These are phyloP conservation scores for Glycine tomentella DNA, from an alignment of 306 rosid species.

Conservation along the genomic window DNA sequence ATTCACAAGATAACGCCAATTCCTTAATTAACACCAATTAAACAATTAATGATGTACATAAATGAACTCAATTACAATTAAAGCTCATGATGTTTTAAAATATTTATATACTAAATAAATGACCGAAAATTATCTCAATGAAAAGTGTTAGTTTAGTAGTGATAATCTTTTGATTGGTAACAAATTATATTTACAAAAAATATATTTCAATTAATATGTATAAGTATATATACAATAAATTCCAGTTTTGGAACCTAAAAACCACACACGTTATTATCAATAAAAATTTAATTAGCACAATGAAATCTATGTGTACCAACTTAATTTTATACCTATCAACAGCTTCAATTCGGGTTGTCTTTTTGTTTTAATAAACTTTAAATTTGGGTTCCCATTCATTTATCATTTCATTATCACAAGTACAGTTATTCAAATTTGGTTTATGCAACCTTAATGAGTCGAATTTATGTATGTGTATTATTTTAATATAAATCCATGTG, in stretches of 20 bases:
- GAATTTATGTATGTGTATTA: not conserved
- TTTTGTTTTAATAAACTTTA: not conserved
- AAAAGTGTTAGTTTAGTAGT: not conserved
- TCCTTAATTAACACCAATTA: not conserved
- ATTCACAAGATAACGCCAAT: not conserved
- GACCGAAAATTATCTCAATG: not conserved
- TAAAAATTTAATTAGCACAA: not conserved
- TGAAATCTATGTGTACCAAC: constrained; percentile 21
- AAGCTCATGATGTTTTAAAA: not conserved
- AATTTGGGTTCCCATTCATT: constrained; percentile 15
- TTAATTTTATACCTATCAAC: not conserved
- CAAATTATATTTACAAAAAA: not conserved
- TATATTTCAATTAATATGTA: constrained; percentile 8
- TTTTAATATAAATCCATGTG: constrained; percentile 16
- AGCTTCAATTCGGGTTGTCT: not conserved
- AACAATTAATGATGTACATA: not conserved
- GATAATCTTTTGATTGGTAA: constrained; percentile 11
- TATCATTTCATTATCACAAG: constrained; percentile 22
- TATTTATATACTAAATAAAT: not conserved
- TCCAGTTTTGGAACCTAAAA: not conserved
- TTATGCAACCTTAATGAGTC: not conserved
- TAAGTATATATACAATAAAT: not conserved
- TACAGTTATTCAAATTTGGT: not conserved
- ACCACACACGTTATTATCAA: not conserved
- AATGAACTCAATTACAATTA: not conserved